A percentile compares a stretch with the other conserved stretches of the same genome.
phyloP scores from a whole-genome alignment of 208 protist genomes.

The Tritrichomonas musculus region DNA sequence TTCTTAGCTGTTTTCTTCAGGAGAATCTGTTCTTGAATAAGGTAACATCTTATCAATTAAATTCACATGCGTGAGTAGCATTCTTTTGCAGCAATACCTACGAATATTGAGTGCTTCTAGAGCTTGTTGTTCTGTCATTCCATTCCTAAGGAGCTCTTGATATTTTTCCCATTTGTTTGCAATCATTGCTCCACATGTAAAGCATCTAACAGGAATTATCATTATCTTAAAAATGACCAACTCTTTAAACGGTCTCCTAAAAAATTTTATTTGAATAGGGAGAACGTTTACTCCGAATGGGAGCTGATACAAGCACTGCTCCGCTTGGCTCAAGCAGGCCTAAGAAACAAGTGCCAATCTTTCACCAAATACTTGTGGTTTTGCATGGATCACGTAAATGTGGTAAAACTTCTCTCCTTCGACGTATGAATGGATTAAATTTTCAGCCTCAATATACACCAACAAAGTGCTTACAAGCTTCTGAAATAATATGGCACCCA shows the following conservation, averaged over 20 bases:
- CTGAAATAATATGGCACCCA: background rate
- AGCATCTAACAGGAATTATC: background rate
- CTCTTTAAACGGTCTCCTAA: too few relatives aligned
- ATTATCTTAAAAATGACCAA: background rate
- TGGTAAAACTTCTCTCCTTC: background rate
- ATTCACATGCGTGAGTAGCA: background rate
- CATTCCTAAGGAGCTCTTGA: background rate
- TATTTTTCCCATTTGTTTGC: background rate
- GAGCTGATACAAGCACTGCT: background rate
- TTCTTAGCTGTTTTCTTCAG: too few relatives aligned
- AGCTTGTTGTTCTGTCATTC: background rate
- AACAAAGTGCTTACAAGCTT: background rate
- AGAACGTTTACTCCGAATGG: background rate
- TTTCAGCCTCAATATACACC: background rate
- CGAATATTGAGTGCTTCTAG: background rate
- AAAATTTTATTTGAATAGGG: too few relatives aligned
- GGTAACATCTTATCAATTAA: background rate
- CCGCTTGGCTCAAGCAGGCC: background rate
- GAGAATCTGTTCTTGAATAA: background rate
- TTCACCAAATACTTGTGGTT: conserved; percentile 19
- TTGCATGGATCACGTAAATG: background rate
- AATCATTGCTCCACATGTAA: background rate
- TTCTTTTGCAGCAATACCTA: background rate
- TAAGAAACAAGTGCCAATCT: background rate
- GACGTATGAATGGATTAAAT: background rate